Base-by-base conservation (phyloP, 352 stramenopile species). In the Pythium rishiriense region DNA sequence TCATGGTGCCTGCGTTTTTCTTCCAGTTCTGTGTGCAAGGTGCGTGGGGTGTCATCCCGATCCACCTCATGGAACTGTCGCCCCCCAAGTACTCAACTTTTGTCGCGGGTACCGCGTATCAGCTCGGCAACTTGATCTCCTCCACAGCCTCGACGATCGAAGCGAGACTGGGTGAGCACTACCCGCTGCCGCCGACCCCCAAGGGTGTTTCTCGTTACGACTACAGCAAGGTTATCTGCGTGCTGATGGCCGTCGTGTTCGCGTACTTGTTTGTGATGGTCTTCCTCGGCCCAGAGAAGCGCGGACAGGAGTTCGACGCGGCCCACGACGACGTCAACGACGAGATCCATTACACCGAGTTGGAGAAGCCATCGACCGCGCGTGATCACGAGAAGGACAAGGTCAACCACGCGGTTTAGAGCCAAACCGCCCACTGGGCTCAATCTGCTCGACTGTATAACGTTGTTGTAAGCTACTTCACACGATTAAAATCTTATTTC, bases 11-110 rank as follows among this genome's bases (percentile, higher is more conserved):
- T 19, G 74, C 73, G 17, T 82, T 82, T 51, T 82, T 82, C 57
- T 62, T 79, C 52, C 76, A 85, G 62, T 79, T 81, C 53, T 80
- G 69, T 37, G 69, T 87, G 7, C 78, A 87, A 29, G 75, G 75
- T 17, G 78, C 75, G 31, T 84, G 73, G 75, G 78, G 75, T 22
- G 78, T 87, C 24, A 79, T 85, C 46, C 76, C 76, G 25, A 85
- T 85, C 45, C 73, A 85, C 64, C 64, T 87, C 21, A 81, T 87
- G 75, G 78, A 87, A 61, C 57, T 84, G 9, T 78, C 78, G n/a
- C 78, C 75, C 25, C 75, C 78, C 15, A 79, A 73, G 0, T 87
- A 84, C 71, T 76, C 65, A 35, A 72, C 75, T 0, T 78, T 87
- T 29, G 52, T 87, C 39, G 71, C 79, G 11, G 78, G 78, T 15